Evolutionary conservation across 768 basidiomycete genomes (phyloP).

Genomic region (Dentipellis fragilis): DNA sequence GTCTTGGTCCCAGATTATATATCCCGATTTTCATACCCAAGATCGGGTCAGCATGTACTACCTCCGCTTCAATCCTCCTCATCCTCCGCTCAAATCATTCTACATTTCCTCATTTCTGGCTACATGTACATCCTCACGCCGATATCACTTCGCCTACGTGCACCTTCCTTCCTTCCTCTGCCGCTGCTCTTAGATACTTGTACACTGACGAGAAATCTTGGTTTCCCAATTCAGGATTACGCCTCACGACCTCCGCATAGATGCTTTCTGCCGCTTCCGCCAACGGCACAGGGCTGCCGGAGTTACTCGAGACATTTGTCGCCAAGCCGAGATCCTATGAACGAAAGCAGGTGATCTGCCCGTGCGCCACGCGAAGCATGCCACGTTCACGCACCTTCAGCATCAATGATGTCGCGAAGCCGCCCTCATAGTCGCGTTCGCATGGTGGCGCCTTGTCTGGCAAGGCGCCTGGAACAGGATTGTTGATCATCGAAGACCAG

Average conservation of each 20-base stretch:
- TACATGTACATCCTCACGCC: not conserved
- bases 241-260: slow-evolving; percentile 45
- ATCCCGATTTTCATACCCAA: too few relatives aligned
- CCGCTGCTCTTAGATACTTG: slow-evolving; percentile 37
- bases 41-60: too few relatives aligned
- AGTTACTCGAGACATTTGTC: slow-evolving; percentile 43
- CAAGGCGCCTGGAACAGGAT: slow-evolving; percentile 72
- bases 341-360: slow-evolving; percentile 1
- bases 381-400: slow-evolving; percentile 45
- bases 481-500: slow-evolving; percentile 81
- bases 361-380: not conserved
- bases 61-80: too few relatives aligned
- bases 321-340: slow-evolving; percentile 79
- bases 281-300: slow-evolving; percentile 47
- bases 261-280: slow-evolving; percentile 54
- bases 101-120: not conserved
- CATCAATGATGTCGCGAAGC: slow-evolving; percentile 79
- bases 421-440: slow-evolving; percentile 75
- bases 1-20: too few relatives aligned
- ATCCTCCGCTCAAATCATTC: too few relatives aligned
- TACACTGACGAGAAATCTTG: slow-evolving; percentile 84
- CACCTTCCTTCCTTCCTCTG: slow-evolving; percentile 8
- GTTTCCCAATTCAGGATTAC: slow-evolving; percentile 46
- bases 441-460: slow-evolving; percentile 70
- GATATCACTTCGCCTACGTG: not conserved